Conservation (phyloP, 2,329 filamentous ascomycete species). For the Magnaporthiopsis incrustans region DNA sequence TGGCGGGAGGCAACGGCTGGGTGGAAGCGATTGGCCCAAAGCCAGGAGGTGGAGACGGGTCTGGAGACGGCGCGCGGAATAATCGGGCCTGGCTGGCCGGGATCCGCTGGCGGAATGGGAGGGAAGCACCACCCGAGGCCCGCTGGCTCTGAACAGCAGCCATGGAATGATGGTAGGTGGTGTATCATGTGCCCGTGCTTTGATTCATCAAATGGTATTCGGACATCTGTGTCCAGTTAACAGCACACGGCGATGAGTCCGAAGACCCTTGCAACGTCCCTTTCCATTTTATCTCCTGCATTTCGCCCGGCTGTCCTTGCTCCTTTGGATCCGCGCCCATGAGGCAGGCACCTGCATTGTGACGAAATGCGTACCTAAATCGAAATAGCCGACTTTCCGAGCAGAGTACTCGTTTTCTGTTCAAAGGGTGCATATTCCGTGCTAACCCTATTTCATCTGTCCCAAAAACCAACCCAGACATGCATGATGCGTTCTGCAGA, state of each 20-base stretch:
- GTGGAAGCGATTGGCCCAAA: not conserved
- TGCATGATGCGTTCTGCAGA: not conserved
- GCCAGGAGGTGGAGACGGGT: not conserved
- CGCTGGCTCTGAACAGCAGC: too few relatives aligned
- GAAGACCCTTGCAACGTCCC: not conserved
- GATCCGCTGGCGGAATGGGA: not conserved
- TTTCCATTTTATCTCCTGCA: not conserved
- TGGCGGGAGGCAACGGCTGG: not conserved
- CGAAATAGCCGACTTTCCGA: not conserved
- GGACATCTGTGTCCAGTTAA: not conserved
- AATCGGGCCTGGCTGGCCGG: too few relatives aligned
- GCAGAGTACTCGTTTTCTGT: not conserved
- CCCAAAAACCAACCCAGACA: not conserved
- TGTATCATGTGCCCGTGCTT: too few relatives aligned
- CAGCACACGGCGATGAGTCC: too few relatives aligned
- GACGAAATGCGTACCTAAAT: not conserved
- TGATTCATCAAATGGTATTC: too few relatives aligned
- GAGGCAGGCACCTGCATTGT: not conserved
- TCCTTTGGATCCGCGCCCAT: not conserved
- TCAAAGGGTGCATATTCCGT: not conserved
- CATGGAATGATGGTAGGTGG: too few relatives aligned
- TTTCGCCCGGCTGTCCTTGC: not conserved
- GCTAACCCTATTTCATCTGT: too few relatives aligned
- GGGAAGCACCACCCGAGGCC: too few relatives aligned
- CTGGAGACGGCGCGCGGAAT: not conserved